These are phyloP conservation scores for Colletotrichum lupini DNA, from an alignment of 2,329 filamentous ascomycete genomes.

Conservation along the genomic window DNA sequence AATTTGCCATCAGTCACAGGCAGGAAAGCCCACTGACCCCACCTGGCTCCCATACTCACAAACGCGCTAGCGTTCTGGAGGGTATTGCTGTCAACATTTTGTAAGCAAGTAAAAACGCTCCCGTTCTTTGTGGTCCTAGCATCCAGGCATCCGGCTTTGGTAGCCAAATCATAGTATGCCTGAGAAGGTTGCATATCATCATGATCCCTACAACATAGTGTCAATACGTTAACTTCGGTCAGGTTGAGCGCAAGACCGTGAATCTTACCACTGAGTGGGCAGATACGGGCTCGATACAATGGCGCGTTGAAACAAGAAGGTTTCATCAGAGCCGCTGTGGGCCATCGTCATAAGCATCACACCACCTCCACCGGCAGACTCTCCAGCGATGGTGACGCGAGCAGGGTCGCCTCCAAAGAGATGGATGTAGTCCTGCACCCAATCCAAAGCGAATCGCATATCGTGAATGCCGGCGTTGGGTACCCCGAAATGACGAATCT, in stretches of 20 bases:
- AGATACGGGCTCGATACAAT: not conserved
- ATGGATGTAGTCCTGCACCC: conserved; percentile 72
- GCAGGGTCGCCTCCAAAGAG: conserved; percentile 73
- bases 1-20: conserved; percentile 51
- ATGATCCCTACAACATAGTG: not conserved
- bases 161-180: not conserved
- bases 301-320: not conserved
- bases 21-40: conserved; percentile 48
- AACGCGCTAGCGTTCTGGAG: conserved; percentile 49
- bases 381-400: conserved; percentile 74
- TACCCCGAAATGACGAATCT: conserved; percentile 17
- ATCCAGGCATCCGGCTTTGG: not conserved
- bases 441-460: conserved; percentile 68
- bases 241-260: not conserved
- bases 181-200: not conserved
- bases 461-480: conserved; percentile 69
- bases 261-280: not conserved
- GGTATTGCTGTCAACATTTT: not conserved
- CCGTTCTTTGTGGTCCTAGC: not conserved
- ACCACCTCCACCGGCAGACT: conserved; percentile 68
- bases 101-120: not conserved
- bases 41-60: conserved; percentile 43
- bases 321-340: conserved; percentile 58
- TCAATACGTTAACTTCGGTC: not conserved
- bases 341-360: conserved; percentile 71